Evolutionary conservation across 2,329 filamentous ascomycete genomes (phyloP), one percentile per base, ranked within the genome.

Genomic region (Massarina eburnea): DNA sequence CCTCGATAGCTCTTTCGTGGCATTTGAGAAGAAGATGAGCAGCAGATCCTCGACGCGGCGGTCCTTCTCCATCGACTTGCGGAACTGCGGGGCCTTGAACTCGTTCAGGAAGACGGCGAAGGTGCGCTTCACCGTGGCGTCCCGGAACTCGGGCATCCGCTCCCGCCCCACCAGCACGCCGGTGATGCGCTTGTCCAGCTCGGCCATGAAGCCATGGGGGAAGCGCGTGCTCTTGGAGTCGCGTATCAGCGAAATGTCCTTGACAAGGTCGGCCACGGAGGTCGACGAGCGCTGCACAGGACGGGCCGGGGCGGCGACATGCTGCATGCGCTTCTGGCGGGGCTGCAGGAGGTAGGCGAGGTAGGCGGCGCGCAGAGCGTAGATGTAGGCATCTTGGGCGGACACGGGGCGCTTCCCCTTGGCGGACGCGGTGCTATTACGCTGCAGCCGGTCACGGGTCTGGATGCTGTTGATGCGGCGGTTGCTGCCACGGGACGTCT

Each of bases 71-170:
- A 96, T 90, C 48, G 85, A 86, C 74, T 91, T 95, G 57, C 89
- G 86, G 64, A 96, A 96, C 36, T 83, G 84, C 51, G 85, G 85
- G 52, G 95, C 89, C 58, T 92, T 96, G 68, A 99, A 88, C 45
- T 90, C 88, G 48, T 92, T 96, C 67, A 96, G 86, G 54, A 96
- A 96, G 55, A 90, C 89, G 44, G 90, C 94, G 73, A 99, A 99
- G 2, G 90, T 95, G 51, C 92, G 82, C 74, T 96, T 96, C 54
- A 99, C 86, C 20, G 86, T 78, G n/a, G 88, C 79, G 75, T 99
- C 94, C 64, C 87, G 89, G 73, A 88, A 99, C 62, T 95, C 94
- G 12, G 89, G 90, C 65, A 92, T 80, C 57, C 79, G 84, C 73
- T 97, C 94, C 50, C 80, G 87, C 30, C 91, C 91, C 59, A 86